These are phyloP conservation scores for Leccinum variicolor DNA, from an alignment of 768 basidiomycete species.

Conservation along the genomic window DNA sequence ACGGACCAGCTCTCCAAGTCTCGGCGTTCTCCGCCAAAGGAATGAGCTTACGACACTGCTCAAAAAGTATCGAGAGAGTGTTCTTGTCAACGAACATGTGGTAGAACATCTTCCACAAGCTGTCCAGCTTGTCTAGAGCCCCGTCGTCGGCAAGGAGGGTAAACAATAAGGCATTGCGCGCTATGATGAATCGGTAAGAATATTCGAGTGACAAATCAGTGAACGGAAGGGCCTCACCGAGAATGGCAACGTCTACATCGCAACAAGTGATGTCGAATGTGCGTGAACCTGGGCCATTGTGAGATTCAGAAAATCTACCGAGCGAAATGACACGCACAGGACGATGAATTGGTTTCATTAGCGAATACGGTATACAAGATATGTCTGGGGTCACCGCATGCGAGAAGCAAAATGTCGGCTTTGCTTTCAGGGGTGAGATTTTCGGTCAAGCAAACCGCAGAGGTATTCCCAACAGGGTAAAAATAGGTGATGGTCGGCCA, in stretches of 20 bases:
- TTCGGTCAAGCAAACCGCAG: conserved; percentile 47
- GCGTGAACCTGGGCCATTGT: conserved; percentile 10
- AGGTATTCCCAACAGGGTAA: conserved; percentile 59
- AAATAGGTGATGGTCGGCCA: conserved; percentile 36
- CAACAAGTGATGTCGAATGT: conserved; percentile 28
- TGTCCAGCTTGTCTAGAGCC: conserved; percentile 4
- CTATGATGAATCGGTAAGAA: conserved; percentile 9
- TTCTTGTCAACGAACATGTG: conserved; percentile 20
- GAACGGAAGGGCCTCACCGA: conserved; percentile 14
- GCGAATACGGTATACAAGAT: conserved; percentile 45
- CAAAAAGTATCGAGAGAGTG: conserved; percentile 15
- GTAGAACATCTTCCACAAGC: conserved; percentile 28
- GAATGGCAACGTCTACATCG: conserved; percentile 26
- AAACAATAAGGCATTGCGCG: conserved; percentile 27
- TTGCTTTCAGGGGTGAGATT: conserved; percentile 42
- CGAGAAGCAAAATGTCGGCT: conserved; percentile 43
- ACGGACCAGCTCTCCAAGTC: conserved; percentile 25
- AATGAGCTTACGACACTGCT: conserved; percentile 28
- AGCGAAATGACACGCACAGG: conserved; percentile 2
- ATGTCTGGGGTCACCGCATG: conserved; percentile 53
- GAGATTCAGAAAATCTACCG: background rate
- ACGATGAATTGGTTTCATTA: conserved; percentile 6
- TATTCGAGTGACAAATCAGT: background rate
- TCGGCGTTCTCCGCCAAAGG: conserved; percentile 12
- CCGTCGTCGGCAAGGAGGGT: conserved; percentile 24